Evolutionary conservation across 2,329 filamentous ascomycete genomes (phyloP), one percentile per base, ranked within the genome.

Genomic region (Fusarium nisikadoi): DNA sequence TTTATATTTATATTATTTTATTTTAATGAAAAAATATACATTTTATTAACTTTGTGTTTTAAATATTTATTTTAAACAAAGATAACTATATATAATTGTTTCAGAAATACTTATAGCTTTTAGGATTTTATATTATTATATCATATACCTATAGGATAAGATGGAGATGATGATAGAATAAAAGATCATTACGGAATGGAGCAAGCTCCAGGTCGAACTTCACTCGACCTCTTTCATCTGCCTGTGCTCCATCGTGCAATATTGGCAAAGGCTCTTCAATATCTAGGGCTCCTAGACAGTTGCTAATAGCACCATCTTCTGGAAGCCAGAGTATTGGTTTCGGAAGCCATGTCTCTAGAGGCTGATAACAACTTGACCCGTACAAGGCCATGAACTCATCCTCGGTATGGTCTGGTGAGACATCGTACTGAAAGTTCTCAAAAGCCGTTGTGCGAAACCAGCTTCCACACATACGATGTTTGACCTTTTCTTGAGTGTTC

Each of bases 131-230:
- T 13, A 2, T 1, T 1, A 45, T 13, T 20, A 3, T 14, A 8
- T 3, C 29, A 0, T 29, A 8, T n/a, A n/a, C 5, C 27, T 47
- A 47, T n/a, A 29, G 0, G 0, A n/a, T 6, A n/a, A 31, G 2
- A 6, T 8, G 27, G 0, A 31, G 14, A 17, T 17, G 0, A 3
- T 13, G 19, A 12, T 31, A n/a, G 7, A 17, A 12, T 0, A 29
- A 31, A 29, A 29, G 19, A 17, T 47, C 27, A 2, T n/a, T 13
- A 12, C 0, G 27, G 16, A 47, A 31, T 2, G 20, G 20, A 12
- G 3, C 1, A 12, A 47, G 9, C 27, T 47, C 27, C 3, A 31
- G 4, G 17, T 47, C 14, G 2, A 47, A 31, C 3, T 16, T n/a
- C 10, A 31, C 20, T 12, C 6, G 20, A 4, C 45, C 9, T 17